Percentiles rank a stretch among this genome's conserved stretches.
Conservation (phyloP, 2,329 filamentous ascomycete species). For the Cordyceps fumosorosea region DNA sequence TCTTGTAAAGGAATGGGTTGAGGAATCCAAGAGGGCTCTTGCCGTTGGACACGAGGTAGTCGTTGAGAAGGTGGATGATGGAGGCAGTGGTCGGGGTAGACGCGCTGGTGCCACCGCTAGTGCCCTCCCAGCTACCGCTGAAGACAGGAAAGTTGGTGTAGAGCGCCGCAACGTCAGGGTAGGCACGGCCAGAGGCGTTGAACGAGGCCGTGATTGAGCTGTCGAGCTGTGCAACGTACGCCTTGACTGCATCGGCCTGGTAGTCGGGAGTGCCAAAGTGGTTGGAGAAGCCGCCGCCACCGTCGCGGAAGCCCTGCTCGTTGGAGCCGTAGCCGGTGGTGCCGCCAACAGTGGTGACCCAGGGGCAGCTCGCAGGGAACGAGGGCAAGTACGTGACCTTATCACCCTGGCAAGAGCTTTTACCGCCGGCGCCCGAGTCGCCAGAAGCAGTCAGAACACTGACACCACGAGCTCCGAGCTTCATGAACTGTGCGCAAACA, state of each 20-base stretch:
- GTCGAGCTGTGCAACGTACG: background rate
- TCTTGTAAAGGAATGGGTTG: conserved; percentile 34
- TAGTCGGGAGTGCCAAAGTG: conserved; percentile 8
- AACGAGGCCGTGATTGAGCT: background rate
- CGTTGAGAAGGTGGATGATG: conserved; percentile 37
- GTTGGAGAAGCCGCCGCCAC: conserved; percentile 13
- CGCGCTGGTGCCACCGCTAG: conserved; percentile 23
- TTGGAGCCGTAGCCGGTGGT: conserved; percentile 4
- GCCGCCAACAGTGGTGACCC: conserved; percentile 11
- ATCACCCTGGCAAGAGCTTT: background rate
- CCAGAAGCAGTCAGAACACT: conserved; percentile 6
- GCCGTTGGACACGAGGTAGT: conserved; percentile 30
- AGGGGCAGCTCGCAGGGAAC: conserved; percentile 12
- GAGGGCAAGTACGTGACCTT: background rate
- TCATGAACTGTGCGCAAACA: conserved; percentile 11
- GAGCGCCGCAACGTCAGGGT: conserved; percentile 5
- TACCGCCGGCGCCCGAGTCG: conserved; percentile 8
- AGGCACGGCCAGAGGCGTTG: conserved; percentile 12
- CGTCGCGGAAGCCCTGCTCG: conserved; percentile 3
- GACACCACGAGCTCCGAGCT: conserved; percentile 11
- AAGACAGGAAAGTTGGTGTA: conserved; percentile 9
- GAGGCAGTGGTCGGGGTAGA: conserved; percentile 35
- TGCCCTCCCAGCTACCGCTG: background rate
- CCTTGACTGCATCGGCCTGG: conserved; percentile 3
- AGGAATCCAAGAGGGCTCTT: conserved; percentile 36